Evolutionary conservation across 805 yeast species (phyloP).

Genomic region (Yamadazyma phyllophila): DNA sequence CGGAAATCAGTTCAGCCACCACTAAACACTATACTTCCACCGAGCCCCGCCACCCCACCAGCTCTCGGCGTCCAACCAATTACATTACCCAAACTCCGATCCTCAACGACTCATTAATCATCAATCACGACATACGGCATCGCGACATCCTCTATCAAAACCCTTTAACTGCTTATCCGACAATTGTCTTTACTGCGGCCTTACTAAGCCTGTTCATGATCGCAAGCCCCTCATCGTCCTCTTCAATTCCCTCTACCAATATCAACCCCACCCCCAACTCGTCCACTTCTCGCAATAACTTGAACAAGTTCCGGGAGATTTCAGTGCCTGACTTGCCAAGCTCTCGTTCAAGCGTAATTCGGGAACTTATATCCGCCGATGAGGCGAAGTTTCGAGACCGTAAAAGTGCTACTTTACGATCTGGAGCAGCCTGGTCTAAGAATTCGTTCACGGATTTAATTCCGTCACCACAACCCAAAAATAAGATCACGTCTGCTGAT

Average conservation of each 20-base stretch:
- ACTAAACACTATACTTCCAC: no score
- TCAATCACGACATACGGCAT: no score
- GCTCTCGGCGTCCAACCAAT: no score
- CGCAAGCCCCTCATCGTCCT: constrained; percentile 81
- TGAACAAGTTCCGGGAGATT: constrained; percentile 75
- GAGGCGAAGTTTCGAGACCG: constrained; percentile 37
- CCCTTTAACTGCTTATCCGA: neutral
- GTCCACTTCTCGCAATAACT: constrained; percentile 72
- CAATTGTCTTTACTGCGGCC: constrained; percentile 63
- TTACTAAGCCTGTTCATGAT: constrained; percentile 88
- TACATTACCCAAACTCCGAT: no score
- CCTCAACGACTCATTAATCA: constrained; percentile 2
- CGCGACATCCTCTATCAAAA: no score
- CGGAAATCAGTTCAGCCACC: no score
- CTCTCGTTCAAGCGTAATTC: constrained; percentile 26
- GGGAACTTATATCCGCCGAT: constrained; percentile 17
- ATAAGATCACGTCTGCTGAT: constrained; percentile 71
- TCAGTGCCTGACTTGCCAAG: constrained; percentile 52
- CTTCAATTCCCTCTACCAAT: constrained; percentile 79
- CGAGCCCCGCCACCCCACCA: no score
- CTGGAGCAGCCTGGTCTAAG: constrained; percentile 11
- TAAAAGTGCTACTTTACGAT: constrained; percentile 50
- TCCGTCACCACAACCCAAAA: constrained; percentile 51
- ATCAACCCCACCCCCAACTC: constrained; percentile 64
- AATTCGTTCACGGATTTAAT: constrained; percentile 28